phyloP scores from a whole-genome alignment of 1,139 yeast species.

The Entelexis sorbosivorans region DNA sequence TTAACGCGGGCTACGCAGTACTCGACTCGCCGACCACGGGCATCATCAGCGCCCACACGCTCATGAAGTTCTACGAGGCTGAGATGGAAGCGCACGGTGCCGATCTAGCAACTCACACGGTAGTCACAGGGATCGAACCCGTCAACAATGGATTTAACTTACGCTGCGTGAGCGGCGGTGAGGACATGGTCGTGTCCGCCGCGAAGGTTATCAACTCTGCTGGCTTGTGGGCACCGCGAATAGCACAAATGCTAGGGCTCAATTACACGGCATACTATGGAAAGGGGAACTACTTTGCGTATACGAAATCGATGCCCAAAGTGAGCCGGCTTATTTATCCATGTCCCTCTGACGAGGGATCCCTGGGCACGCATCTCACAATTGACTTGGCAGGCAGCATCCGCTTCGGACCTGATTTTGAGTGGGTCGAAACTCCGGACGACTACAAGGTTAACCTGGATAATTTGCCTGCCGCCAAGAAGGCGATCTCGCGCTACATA shows the following conservation, averaged over 20 bases:
- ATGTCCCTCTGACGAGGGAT: conserved; percentile 62
- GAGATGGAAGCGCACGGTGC: conserved; percentile 48
- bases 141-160: conserved; percentile 26
- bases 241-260: conserved; percentile 53
- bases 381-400: conserved; percentile 71
- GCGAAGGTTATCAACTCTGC: conserved; percentile 63
- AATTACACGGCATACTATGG: conserved; percentile 56
- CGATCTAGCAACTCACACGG: conserved; percentile 53
- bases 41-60: conserved; percentile 69
- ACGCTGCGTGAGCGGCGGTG: conserved; percentile 26
- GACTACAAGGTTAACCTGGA: conserved; percentile 30
- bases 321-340: conserved; percentile 52
- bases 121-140: conserved; percentile 39
- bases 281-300: conserved; percentile 71
- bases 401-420: conserved; percentile 81
- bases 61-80: conserved; percentile 49
- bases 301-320: conserved; percentile 38
- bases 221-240: conserved; percentile 59
- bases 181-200: conserved; percentile 39
- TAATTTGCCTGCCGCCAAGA: conserved; percentile 45
- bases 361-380: conserved; percentile 80
- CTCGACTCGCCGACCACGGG: conserved; percentile 79
- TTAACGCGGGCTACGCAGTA: conserved; percentile 50
- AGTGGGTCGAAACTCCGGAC: conserved; percentile 51
- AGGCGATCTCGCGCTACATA: conserved; percentile 52